Conservation (phyloP, 2,329 filamentous ascomycete genomes). For the Atkinsonella hypoxylon region DNA sequence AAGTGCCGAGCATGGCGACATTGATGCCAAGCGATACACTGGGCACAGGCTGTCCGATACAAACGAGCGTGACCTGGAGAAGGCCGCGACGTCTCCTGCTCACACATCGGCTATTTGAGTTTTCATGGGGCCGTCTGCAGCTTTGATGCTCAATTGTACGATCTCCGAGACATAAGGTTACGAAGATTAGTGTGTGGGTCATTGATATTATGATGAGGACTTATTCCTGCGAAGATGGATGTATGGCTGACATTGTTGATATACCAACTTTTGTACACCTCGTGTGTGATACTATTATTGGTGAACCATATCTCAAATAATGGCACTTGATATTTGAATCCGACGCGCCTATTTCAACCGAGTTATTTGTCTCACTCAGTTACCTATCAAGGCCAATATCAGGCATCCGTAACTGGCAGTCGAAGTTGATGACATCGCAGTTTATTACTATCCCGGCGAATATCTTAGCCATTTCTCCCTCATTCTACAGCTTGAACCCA, state of each 20-base stretch:
- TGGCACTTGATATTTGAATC: no score
- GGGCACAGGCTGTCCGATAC: slow-evolving; percentile 11
- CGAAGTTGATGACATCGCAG: no score
- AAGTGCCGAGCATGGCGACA: slow-evolving; percentile 16
- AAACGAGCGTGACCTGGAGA: slow-evolving; percentile 9
- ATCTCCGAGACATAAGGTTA: background rate
- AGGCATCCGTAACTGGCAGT: no score
- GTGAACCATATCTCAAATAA: no score
- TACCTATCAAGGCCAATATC: no score
- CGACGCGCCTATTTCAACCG: no score
- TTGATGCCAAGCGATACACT: slow-evolving; percentile 14
- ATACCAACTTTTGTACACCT: background rate
- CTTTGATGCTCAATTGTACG: background rate
- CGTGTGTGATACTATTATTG: no score
- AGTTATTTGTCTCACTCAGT: no score
- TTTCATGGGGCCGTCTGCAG: no score
- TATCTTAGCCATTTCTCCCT: no score
- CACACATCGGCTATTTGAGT: background rate
- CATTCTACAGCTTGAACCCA: no score
- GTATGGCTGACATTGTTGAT: background rate
- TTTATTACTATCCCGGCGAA: no score
- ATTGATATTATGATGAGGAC: background rate
- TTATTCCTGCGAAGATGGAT: background rate
- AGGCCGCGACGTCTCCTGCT: background rate
- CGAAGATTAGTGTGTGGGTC: background rate